Base-by-base conservation (phyloP, 2,329 filamentous ascomycete species). In the Aureobasidium subglaciale region DNA sequence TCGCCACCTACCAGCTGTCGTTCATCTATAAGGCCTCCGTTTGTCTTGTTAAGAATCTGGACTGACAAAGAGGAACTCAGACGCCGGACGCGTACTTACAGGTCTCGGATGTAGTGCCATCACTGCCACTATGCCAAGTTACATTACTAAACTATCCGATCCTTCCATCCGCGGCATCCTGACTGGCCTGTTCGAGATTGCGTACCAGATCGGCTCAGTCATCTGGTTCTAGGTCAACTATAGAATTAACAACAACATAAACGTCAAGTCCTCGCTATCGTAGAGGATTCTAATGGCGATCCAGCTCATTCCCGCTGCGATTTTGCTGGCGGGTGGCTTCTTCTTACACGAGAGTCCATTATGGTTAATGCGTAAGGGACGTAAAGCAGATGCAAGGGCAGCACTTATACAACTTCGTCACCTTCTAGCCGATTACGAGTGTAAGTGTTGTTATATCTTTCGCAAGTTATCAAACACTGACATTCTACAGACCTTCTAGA, bases 21-120 rank as follows among this genome's bases (percentile, higher is more conserved):
- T 73, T 77, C 60, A 84, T 89, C 74, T 88, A 30, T 49, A 35
- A 35, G 30, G 4, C 11, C 34, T 3, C 18, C 13, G 25, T 24
- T 18, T 8, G 8, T n/a, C 11, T 5, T 1, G n/a, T 3, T 3
- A 20, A 9, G 10, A n/a, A n/a, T 2, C 9, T 49, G 7, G 7
- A 13, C 30, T 35, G 13, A 35, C 10, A n/a, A 2, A 6, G 13
- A 4, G 10, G 11, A n/a, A n/a, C n/a, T n/a, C 45, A 49, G 45
- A 86, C 63, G 73, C 84, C 58, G 85, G 85, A 46, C 76, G 84
- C 67, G 75, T 82, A 27, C 66, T 82, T 18, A 76, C 75, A 45
- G 81, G 80, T 37, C 74, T 87, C 32, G 87, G 86, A 61, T 65
- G 66, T 32, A 68, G 68, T 38, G 65, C 61, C 4, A 65, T 68